Conservation (phyloP, 148 eudicot genomes). For the Amaranthus palmeri region DNA sequence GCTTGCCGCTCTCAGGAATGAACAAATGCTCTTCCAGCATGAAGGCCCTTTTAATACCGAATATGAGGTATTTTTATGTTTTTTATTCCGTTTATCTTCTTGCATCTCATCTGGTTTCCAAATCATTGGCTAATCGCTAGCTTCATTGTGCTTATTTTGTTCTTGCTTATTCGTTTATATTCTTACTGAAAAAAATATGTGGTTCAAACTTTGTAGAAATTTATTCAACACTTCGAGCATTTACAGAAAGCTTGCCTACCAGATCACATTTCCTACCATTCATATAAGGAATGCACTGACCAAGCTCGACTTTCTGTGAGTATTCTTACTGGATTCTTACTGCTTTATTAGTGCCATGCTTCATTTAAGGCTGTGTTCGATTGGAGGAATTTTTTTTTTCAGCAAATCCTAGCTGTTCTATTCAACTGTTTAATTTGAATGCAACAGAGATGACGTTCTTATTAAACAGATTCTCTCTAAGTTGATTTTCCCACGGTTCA, state of each 20-base stretch:
- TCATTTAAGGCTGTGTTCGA: background rate
- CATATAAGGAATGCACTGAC: conserved; percentile 61
- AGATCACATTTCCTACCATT: conserved; percentile 62
- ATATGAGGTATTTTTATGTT: conserved; percentile 53
- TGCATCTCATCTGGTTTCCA: background rate
- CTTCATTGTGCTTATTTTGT: background rate
- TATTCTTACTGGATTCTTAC: conserved; percentile 5
- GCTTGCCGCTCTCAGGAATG: conserved; percentile 88
- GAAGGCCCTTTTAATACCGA: conserved; percentile 86
- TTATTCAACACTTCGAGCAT: conserved; percentile 89
- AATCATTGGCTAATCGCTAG: too few relatives aligned
- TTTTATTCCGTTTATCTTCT: background rate
- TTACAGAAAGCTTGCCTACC: conserved; percentile 86
- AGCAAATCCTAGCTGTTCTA: too few relatives aligned
- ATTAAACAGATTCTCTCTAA: too few relatives aligned
- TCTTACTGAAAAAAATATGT: background rate
- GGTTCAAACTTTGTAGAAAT: conserved; percentile 47
- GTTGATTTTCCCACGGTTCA: too few relatives aligned
- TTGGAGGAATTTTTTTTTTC: too few relatives aligned
- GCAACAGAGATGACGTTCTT: too few relatives aligned
- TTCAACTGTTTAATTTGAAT: too few relatives aligned
- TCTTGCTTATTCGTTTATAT: background rate
- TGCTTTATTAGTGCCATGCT: background rate
- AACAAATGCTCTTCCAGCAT: conserved; percentile 49
- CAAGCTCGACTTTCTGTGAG: conserved; percentile 68